Conservation (phyloP, 2,329 filamentous ascomycete species). For the Alternaria ventricosa region DNA sequence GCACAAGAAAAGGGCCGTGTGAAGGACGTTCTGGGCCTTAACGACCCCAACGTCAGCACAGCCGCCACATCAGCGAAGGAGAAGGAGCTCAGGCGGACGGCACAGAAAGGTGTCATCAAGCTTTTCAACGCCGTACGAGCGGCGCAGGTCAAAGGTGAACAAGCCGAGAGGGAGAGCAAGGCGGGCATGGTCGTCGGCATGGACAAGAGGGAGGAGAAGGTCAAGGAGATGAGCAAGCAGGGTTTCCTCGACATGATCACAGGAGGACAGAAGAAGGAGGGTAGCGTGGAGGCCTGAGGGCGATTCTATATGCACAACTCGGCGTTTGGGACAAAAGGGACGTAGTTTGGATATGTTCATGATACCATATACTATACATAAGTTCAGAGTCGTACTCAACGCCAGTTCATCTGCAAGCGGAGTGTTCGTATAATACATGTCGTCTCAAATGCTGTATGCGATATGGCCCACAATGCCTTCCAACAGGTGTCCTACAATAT, state of each 20-base stretch:
- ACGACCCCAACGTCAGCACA: constrained; percentile 56
- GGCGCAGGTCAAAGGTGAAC: constrained; percentile 85
- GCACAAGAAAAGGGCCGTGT: constrained; percentile 87
- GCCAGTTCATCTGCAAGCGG: constrained; percentile 19
- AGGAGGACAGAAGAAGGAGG: constrained; percentile 57
- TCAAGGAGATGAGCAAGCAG: constrained; percentile 96
- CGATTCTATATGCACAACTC: not conserved
- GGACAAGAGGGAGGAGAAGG: constrained; percentile 80
- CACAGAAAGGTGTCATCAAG: constrained; percentile 92
- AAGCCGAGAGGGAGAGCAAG: constrained; percentile 73
- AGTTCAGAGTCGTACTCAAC: constrained; percentile 8
- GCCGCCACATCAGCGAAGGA: constrained; percentile 71
- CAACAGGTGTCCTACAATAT: not conserved
- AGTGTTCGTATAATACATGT: constrained; percentile 22
- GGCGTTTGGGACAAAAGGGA: constrained; percentile 3
- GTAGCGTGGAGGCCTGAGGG: constrained; percentile 15
- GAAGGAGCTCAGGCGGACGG: constrained; percentile 81
- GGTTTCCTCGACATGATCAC: constrained; percentile 91
- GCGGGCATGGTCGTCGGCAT: constrained; percentile 80
- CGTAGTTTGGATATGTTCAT: constrained; percentile 7
- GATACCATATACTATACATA: constrained; percentile 22
- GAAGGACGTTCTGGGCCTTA: constrained; percentile 78
- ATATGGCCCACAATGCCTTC: not conserved
- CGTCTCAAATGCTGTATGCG: constrained; percentile 1
- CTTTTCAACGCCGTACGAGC: constrained; percentile 94